Base-by-base conservation (phyloP, 1,284 basidiomycete species). In the Trametes polyzona region DNA sequence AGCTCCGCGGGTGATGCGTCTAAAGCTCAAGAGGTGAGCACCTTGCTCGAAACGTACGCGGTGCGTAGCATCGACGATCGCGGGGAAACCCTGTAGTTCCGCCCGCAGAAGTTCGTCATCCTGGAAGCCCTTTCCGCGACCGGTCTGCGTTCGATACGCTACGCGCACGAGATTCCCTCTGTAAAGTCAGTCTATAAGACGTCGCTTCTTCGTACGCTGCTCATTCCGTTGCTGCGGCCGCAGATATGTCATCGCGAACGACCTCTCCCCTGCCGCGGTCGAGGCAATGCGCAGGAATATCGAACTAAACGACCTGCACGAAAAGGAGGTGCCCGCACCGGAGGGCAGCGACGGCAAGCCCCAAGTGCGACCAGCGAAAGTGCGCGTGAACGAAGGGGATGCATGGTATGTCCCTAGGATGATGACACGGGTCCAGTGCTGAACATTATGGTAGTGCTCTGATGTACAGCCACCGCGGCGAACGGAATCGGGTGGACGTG, bases 81-180 rank as follows among this genome's bases (percentile, higher is more conserved):
- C n/a, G n/a, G n/a, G n/a, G 19, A 16, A 26, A 4, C 5, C 23
- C 16, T 6, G 7, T 26, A 65, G 66, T 67, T 65, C 50, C 58
- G 49, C 30, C 80, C 87, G 0, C 81, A 87, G 64, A 87, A 85
- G 62, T 87, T 96, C 67, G 87, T 88, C 9, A 81, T 97, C 12
- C 80, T 99, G n/a, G 96, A 99, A 74, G 95, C 96, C 0, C 84
- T 99, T 17, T 95, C 94, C 16, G 96, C 96, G 0, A 99, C 97
- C 0, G 96, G 96, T 23, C 81, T 99, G 23, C 88, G 96, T 11
- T 92, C 95, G 3, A 98, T 99, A 61, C 92, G 96, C 29, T 99
- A 99, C 71, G 96, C 96, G 0, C 96, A 98, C 67, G 96, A 99
- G 75, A 96, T 99, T 10, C 95, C 96, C 0, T 81, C 92, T 35